Evolutionary conservation across 2,329 filamentous ascomycete species (phyloP).

Genomic region (Fusarium incarnatum): DNA sequence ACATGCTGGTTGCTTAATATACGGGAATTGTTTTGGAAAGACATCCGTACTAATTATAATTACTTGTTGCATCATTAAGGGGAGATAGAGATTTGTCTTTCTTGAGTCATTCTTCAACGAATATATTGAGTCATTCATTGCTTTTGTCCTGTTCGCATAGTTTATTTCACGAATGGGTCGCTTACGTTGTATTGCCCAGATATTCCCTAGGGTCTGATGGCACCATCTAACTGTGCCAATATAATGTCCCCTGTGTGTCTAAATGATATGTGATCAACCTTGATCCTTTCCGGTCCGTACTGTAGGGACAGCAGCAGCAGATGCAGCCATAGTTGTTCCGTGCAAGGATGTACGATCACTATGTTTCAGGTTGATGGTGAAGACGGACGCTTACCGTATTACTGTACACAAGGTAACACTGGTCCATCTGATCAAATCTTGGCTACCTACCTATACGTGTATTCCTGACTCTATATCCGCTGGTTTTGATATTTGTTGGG

Average conservation of each 20-base stretch:
- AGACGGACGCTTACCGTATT: conserved; percentile 17
- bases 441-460: neutral
- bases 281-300: neutral
- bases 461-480: neutral
- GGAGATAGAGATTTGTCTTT: neutral
- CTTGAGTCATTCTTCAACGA: neutral
- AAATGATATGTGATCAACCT: conserved; percentile 11
- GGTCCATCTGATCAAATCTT: conserved; percentile 2
- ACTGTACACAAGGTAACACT: neutral
- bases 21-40: neutral
- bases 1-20: conserved; percentile 16
- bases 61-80: neutral
- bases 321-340: conserved; percentile 24
- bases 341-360: conserved; percentile 20
- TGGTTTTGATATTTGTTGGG: neutral
- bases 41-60: neutral
- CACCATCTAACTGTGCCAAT: conserved; percentile 6
- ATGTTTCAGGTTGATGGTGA: conserved; percentile 44
- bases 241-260: conserved; percentile 1
- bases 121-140: neutral
- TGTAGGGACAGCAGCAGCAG: conserved; percentile 5
- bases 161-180: neutral
- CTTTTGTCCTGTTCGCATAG: neutral
- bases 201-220: conserved; percentile 23
- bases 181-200: conserved; percentile 22